Base-by-base conservation (phyloP, 2,329 filamentous ascomycete genomes). In the Ophiostoma fasciatum region DNA sequence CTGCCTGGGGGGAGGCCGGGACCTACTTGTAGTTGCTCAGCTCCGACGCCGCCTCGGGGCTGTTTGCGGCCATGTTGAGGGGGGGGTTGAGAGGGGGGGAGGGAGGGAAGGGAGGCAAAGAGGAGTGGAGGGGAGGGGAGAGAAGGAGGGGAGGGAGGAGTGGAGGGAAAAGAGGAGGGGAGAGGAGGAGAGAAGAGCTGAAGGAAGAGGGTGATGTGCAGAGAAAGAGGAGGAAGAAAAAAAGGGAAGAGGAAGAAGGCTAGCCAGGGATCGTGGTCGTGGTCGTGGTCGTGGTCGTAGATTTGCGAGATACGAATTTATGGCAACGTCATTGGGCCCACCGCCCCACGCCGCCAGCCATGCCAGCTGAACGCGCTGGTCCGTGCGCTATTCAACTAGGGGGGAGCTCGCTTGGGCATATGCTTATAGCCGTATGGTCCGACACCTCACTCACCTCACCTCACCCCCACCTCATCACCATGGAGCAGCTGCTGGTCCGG, bases 21-120 rank as follows among this genome's bases (percentile, higher is more conserved):
- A 30, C 43, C 1, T 37, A 51, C 49, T 48, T 43, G 33, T 48
- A 50, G 36, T 44, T 48, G 40, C 46, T 44, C 27, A 44, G 31
- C 32, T 45, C 44, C 22, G 44, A 35, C 36, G 23, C 23, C 5
- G 23, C 5, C n/a, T n/a, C n/a, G n/a, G n/a, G n/a, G n/a, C n/a
- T n/a, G n/a, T n/a, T n/a, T n/a, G n/a, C n/a, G n/a, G n/a, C n/a
- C n/a, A n/a, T n/a, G n/a, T n/a, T n/a, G n/a, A n/a, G n/a, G n/a
- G n/a, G n/a, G n/a, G 23, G 19, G 11, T 22, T 19, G 4, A n/a
- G 19, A 17, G 5, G n/a, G 4, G 15, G 10, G 10, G 18, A 31
- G 5, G 20, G 18, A 7, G 30, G 21, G 15, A 15, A 7, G 17
- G 21, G 15, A 26, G 21, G 15, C 21, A 25, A 26, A n/a, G 17